Evolutionary conservation across 805 yeast genomes (phyloP).

Genomic region (Starmera pachycereana): DNA sequence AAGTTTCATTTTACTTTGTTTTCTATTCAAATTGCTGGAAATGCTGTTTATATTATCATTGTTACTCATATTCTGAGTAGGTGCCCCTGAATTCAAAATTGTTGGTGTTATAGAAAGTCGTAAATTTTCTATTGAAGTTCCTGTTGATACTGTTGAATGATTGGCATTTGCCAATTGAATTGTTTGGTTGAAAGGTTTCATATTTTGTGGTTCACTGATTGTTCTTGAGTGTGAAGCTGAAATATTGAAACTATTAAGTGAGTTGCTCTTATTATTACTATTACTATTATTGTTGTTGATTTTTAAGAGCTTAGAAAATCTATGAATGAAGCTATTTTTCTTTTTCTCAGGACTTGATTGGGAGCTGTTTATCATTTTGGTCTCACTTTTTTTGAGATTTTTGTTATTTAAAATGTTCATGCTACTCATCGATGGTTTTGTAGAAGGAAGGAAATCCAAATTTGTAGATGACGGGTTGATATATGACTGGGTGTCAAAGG

Average conservation of each 20-base stretch:
- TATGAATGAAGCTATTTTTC: slow-evolving; percentile 21
- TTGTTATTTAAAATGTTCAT: not conserved
- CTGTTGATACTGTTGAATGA: no score
- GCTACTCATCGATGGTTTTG: not conserved
- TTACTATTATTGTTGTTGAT: slow-evolving; percentile 6
- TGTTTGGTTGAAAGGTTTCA: no score
- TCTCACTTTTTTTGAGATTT: not conserved
- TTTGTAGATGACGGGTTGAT: no score
- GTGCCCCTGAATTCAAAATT: not conserved
- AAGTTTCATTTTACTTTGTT: slow-evolving; percentile 15
- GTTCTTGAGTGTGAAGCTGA: not conserved
- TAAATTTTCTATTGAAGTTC: not conserved
- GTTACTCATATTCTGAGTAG: slow-evolving; percentile 1
- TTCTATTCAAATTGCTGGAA: slow-evolving; percentile 2
- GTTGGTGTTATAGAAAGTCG: not conserved
- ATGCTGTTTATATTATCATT: not conserved
- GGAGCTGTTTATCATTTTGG: slow-evolving; percentile 1
- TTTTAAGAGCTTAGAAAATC: slow-evolving; percentile 24
- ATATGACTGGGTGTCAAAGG: not conserved
- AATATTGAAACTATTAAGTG: not conserved
- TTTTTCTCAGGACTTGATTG: slow-evolving; percentile 17
- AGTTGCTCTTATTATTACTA: slow-evolving; percentile 1
- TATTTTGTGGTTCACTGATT: not conserved
- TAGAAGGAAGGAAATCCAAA: not conserved
- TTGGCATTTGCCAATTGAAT: no score